Evolutionary conservation across 2,329 filamentous ascomycete genomes (phyloP).

Genomic region (Calonectria fujianensis): DNA sequence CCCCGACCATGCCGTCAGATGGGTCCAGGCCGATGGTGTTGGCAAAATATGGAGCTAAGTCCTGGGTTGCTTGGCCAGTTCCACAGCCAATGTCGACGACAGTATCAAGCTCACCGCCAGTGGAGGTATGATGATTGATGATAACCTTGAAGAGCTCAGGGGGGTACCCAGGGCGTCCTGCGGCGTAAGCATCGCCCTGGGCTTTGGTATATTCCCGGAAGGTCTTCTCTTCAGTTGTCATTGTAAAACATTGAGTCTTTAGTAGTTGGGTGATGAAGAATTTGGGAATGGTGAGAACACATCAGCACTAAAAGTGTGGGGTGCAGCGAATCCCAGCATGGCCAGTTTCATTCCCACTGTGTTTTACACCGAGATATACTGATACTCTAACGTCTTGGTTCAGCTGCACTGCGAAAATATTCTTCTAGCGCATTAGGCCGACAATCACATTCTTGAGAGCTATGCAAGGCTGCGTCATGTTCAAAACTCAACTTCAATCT

Average conservation of each 20-base stretch:
- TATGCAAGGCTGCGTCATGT: background rate
- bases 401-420: background rate
- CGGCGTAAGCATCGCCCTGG: slow-evolving; percentile 67
- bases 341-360: background rate
- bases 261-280: background rate
- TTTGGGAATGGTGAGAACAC: background rate
- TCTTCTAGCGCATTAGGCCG: background rate
- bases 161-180: slow-evolving; percentile 65
- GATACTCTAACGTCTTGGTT: background rate
- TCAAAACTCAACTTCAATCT: background rate
- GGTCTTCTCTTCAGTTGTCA: slow-evolving; percentile 53
- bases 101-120: slow-evolving; percentile 64
- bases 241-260: background rate
- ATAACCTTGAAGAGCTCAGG: slow-evolving; percentile 67
- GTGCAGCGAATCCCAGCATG: background rate
- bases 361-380: background rate
- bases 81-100: slow-evolving; percentile 75
- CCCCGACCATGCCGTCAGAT: slow-evolving; percentile 70
- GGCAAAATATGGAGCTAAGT: slow-evolving; percentile 67
- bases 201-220: slow-evolving; percentile 66
- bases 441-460: background rate
- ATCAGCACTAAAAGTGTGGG: background rate
- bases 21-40: slow-evolving; percentile 71
- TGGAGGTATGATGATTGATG: slow-evolving; percentile 66
- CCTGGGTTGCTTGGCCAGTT: slow-evolving; percentile 69